These are phyloP conservation scores for Nakazawaea peltata DNA, from an alignment of 805 yeast genomes.

Conservation along the genomic window DNA sequence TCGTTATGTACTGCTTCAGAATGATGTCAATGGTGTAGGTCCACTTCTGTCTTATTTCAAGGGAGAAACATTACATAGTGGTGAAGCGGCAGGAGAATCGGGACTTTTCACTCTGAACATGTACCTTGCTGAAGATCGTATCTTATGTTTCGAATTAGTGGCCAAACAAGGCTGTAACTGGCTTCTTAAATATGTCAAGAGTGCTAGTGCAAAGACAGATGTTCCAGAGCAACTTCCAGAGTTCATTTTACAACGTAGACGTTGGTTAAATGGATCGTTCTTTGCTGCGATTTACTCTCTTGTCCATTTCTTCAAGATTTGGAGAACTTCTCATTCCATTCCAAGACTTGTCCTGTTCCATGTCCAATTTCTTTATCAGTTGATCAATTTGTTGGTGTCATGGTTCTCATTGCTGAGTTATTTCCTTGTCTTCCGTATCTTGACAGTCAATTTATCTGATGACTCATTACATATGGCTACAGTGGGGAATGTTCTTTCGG, in stretches of 20 bases:
- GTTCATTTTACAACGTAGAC: constrained; percentile 82
- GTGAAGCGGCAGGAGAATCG: constrained; percentile 53
- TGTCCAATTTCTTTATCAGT: constrained; percentile 74
- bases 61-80: constrained; percentile 77
- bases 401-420: constrained; percentile 93
- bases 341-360: constrained; percentile 63
- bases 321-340: constrained; percentile 70
- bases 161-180: constrained; percentile 71
- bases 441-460: constrained; percentile 71
- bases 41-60: constrained; percentile 88
- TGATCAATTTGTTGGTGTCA: constrained; percentile 66
- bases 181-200: constrained; percentile 76
- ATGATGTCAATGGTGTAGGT: constrained; percentile 48
- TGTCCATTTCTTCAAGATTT: constrained; percentile 65
- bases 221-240: constrained; percentile 87
- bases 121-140: constrained; percentile 96
- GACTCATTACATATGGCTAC: constrained; percentile 25
- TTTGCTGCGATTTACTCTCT: constrained; percentile 89
- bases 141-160: constrained; percentile 90
- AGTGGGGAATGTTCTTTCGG: constrained; percentile 72
- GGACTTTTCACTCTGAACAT: constrained; percentile 92
- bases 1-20: constrained; percentile 69
- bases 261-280: constrained; percentile 96
- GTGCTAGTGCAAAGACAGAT: constrained; percentile 90
- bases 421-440: constrained; percentile 81